Evolutionary conservation across 768 basidiomycete genomes (phyloP).

Genomic region (Cubamyces lactineus): DNA sequence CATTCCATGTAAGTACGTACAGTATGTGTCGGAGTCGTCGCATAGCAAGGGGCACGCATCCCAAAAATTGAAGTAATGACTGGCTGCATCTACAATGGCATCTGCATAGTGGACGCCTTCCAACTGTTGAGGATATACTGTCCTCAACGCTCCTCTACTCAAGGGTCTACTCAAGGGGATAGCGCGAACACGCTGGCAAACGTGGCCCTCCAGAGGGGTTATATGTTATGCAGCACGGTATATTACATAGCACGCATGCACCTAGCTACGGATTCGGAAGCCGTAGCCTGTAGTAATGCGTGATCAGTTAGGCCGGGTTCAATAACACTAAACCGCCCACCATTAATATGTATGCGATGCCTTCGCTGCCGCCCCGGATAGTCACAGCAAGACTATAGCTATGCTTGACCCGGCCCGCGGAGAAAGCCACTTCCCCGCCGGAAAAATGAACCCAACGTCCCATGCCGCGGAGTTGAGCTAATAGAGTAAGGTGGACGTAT

Average conservation of each 20-base stretch:
- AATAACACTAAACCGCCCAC: background rate
- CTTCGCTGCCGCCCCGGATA: background rate
- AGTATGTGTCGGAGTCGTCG: too few species aligned
- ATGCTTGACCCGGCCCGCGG: background rate
- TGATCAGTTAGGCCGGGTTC: background rate
- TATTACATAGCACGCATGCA: too few species aligned
- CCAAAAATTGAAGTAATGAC: slow-evolving; percentile 1
- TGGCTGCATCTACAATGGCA: background rate
- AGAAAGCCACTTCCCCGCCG: background rate
- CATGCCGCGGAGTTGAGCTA: background rate
- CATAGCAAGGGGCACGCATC: too few species aligned
- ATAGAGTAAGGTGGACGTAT: background rate
- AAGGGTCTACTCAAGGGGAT: background rate
- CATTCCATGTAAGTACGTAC: too few species aligned
- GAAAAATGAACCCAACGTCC: background rate
- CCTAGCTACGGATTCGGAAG: too few species aligned
- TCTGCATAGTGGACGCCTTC: background rate
- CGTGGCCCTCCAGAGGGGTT: background rate
- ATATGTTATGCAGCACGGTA: background rate
- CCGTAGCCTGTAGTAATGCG: too few species aligned
- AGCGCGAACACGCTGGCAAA: background rate
- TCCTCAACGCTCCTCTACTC: background rate
- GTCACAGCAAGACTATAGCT: background rate
- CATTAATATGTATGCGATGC: too few species aligned
- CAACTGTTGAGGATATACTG: background rate